phyloP scores from a whole-genome alignment of 2,329 filamentous ascomycete genomes.

The Colletotrichum sp. region DNA sequence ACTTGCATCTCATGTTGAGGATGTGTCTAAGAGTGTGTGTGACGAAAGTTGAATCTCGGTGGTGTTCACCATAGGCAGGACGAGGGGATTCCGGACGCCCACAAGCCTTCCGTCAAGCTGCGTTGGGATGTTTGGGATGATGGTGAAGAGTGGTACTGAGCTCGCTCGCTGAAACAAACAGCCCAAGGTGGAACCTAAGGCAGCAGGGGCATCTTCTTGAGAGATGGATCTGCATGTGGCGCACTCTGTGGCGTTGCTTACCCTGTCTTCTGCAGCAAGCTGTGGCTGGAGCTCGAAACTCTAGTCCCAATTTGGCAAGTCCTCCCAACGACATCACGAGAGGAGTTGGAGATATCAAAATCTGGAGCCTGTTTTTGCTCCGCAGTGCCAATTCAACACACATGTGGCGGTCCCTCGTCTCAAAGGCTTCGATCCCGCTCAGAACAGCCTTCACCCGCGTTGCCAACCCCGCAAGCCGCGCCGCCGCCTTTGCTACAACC shows the following conservation, averaged over 20 bases:
- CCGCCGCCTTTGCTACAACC: slow-evolving; percentile 4
- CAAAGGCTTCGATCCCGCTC: slow-evolving; percentile 15
- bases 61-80: not conserved
- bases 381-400: slow-evolving; percentile 1
- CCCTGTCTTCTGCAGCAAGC: not conserved
- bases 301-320: slow-evolving; percentile 21
- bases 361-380: slow-evolving; percentile 9
- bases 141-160: not conserved
- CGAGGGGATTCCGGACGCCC: not conserved
- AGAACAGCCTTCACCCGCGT: slow-evolving; percentile 11
- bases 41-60: not conserved
- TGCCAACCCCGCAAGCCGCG: not conserved
- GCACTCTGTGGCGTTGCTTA: not conserved
- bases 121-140: not conserved
- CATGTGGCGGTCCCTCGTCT: slow-evolving; percentile 20
- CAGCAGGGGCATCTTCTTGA: not conserved
- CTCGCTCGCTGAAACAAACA: slow-evolving; percentile 2
- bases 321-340: slow-evolving; percentile 17
- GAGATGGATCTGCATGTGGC: not conserved
- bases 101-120: not conserved
- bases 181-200: not conserved
- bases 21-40: not conserved
- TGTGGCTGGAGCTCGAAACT: slow-evolving; percentile 16
- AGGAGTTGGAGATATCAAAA: slow-evolving; percentile 12
- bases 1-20: not conserved